Percentiles rank a stretch among this genome's conserved stretches.
Conservation (phyloP, 768 basidiomycete genomes). For the Botryobasidium botryosum region DNA sequence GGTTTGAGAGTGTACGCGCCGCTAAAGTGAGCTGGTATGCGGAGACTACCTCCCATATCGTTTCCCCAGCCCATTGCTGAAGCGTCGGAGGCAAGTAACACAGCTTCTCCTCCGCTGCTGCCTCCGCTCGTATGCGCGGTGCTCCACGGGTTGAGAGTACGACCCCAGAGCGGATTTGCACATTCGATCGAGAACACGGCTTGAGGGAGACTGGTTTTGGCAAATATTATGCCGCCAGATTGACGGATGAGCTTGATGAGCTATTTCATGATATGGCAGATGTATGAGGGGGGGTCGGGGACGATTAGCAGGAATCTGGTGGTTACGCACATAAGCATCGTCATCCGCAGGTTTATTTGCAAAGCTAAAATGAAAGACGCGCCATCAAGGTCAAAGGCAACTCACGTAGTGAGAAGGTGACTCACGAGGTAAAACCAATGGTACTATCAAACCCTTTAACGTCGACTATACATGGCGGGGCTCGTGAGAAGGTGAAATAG, state of each 20-base stretch:
- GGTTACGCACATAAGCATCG: constrained; percentile 46
- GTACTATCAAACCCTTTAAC: constrained; percentile 49
- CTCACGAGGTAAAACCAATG: constrained; percentile 49
- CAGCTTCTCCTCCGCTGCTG: constrained; percentile 70
- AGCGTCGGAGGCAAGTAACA: constrained; percentile 64
- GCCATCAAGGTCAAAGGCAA: not conserved
- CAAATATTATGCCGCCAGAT: constrained; percentile 22
- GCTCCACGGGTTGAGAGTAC: too few relatives aligned
- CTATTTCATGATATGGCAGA: constrained; percentile 6
- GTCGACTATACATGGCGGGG: constrained; percentile 27
- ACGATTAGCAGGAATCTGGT: too few relatives aligned
- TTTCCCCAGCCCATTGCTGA: constrained; percentile 61
- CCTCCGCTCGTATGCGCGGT: constrained; percentile 61
- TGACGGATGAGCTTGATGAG: constrained; percentile 16
- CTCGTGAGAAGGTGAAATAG: constrained; percentile 5
- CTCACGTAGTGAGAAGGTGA: not conserved
- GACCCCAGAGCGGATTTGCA: constrained; percentile 60
- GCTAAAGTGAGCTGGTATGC: constrained; percentile 66
- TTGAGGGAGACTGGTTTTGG: constrained; percentile 23
- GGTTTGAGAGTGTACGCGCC: constrained; percentile 70
- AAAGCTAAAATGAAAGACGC: constrained; percentile 20
- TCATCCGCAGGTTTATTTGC: constrained; percentile 37
- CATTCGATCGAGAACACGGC: constrained; percentile 67
- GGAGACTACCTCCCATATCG: constrained; percentile 62
- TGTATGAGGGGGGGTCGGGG: not conserved